Evolutionary conservation across 202 grass and related monocot genomes (phyloP).

Genomic region (Sporobolus alterniflorus): DNA sequence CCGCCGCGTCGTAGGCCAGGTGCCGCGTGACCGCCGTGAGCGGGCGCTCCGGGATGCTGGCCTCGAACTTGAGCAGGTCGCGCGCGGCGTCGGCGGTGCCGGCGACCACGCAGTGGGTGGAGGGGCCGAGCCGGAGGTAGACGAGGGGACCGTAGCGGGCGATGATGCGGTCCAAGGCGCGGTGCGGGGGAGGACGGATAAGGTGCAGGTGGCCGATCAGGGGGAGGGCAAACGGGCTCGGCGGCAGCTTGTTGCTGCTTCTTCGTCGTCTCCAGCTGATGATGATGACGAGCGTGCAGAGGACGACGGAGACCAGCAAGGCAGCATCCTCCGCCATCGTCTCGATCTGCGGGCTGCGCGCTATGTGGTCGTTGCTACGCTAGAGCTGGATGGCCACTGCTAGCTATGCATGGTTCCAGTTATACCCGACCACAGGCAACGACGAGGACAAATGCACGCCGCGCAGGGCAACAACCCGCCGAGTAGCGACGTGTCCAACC

Average conservation of each 20-base stretch:
- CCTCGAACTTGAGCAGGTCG: constrained; percentile 54
- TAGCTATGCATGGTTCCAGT: neutral
- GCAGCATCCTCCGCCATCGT: neutral
- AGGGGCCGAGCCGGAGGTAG: constrained; percentile 65
- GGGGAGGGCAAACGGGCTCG: constrained; percentile 52
- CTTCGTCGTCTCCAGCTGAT: neutral
- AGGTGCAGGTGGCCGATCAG: constrained; percentile 76
- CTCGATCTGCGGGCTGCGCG: too few relatives aligned
- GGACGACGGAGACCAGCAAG: constrained; percentile 14
- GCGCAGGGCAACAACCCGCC: neutral
- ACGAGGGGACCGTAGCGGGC: constrained; percentile 49
- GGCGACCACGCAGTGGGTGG: constrained; percentile 58
- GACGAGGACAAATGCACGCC: neutral
- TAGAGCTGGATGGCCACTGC: too few relatives aligned
- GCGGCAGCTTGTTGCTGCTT: constrained; percentile 42
- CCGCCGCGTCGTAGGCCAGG: constrained; percentile 58
- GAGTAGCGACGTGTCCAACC: too few relatives aligned
- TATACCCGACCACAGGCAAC: too few relatives aligned
- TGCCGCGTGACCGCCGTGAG: constrained; percentile 45
- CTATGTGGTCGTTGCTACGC: too few relatives aligned
- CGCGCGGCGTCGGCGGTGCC: constrained; percentile 51
- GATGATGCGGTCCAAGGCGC: constrained; percentile 49
- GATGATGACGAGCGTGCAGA: constrained; percentile 16
- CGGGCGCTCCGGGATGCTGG: constrained; percentile 63
- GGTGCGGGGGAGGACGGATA: constrained; percentile 47